Base-by-base conservation (phyloP, 225 moss, liverwort and hornwort genomes). In the Bryum argenteum region DNA sequence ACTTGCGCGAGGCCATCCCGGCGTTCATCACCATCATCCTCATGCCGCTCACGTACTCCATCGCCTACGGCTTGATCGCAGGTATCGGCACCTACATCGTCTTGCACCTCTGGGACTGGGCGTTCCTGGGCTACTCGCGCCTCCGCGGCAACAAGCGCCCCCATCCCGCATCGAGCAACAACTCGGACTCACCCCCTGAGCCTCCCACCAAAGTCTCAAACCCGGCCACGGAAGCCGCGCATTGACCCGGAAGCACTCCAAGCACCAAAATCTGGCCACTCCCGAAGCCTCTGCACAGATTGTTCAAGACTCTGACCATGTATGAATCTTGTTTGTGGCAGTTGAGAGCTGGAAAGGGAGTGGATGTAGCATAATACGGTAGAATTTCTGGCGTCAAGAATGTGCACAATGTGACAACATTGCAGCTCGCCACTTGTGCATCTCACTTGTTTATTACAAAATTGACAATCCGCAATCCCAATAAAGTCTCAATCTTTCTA, bases 31-130 rank as follows among this genome's bases (percentile, higher is more conserved):
- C 94, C 71, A 90, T 97, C 38, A 71, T 91, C 26, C 58, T 97
- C 21, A 97, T 97, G 96, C 96, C 96, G 19, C 75, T 97, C 59
- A 94, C 96, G 4, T 97, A 97, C 74, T 97, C 96, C 33, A 91
- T 97, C 20, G 96, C 96, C 9, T 94, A 97, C 10, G 93, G 96
- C 12, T 60, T 97, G 71, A 97, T 97, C 13, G 96, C 91, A 10
- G 96, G 96, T 6, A 97, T 97, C n/a, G 78, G 84, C 20, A 92
- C 94, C 54, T 94, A 73, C 74, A 76, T 97, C 21, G 93, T 85
- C 3, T 73, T 97, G 38, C 79, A 94, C 44, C 74, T 94, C 22
- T 86, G 81, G 86, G 96, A 94, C 58, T 94, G 85, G 90, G 33
- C 17, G 50, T 6, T 26, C 4, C 54, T 41, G 2, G 77, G 44